Conservation (phyloP, 2,329 filamentous ascomycete genomes). For the Dothideomycetes sp. region DNA sequence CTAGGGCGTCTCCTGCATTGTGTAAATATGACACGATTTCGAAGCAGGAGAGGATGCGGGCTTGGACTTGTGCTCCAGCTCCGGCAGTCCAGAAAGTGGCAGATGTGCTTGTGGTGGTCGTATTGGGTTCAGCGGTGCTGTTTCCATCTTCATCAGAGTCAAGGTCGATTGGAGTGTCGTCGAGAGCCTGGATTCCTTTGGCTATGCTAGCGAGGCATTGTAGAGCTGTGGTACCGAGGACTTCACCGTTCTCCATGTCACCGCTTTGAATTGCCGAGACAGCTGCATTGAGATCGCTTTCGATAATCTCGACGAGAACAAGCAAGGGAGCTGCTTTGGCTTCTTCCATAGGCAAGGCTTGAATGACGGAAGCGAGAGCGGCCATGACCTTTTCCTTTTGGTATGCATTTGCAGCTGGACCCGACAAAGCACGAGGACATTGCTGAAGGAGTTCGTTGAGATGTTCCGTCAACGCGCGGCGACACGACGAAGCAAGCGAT, state of each 20-base stretch:
- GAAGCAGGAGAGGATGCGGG: constrained; percentile 41
- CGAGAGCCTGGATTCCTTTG: constrained; percentile 58
- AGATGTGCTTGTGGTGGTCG: no score
- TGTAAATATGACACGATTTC: constrained; percentile 44
- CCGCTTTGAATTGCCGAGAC: constrained; percentile 18
- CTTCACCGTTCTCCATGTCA: constrained; percentile 30
- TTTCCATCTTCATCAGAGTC: constrained; percentile 37
- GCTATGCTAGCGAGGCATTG: constrained; percentile 60
- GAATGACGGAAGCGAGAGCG: constrained; percentile 64
- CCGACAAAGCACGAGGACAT: constrained; percentile 53
- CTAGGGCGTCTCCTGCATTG: constrained; percentile 55
- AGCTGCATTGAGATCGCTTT: constrained; percentile 45
- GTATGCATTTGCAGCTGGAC: constrained; percentile 51
- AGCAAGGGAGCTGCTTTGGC: constrained; percentile 44
- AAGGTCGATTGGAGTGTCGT: constrained; percentile 57
- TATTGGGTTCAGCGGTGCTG: constrained; percentile 3
- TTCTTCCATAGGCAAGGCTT: constrained; percentile 52
- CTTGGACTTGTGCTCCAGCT: constrained; percentile 39
- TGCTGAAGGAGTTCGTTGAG: constrained; percentile 59
- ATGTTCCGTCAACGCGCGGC: constrained; percentile 56
- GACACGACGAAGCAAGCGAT: constrained; percentile 64
- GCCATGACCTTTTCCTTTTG: constrained; percentile 65
- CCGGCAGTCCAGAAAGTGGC: constrained; percentile 38
- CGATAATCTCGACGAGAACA: constrained; percentile 50
- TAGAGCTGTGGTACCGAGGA: constrained; percentile 42